phyloP scores from a whole-genome alignment of 495 filamentous ascomycete species.

The Immersiella caudata region DNA sequence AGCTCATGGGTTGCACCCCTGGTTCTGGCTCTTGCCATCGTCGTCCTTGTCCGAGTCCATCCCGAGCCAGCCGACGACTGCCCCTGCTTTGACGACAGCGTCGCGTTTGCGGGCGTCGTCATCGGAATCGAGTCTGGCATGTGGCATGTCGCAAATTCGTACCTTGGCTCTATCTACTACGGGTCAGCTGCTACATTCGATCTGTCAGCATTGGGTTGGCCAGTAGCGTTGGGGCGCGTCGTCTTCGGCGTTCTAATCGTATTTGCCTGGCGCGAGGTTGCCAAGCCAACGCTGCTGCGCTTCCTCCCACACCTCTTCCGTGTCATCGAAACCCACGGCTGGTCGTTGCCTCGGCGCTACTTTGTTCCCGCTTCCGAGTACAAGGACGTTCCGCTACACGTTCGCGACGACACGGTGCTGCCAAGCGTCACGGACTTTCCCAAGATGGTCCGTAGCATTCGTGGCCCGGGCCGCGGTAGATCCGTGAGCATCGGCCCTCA shows the following conservation, averaged over 20 bases:
- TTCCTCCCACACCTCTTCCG: constrained; percentile 85
- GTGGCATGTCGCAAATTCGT: constrained; percentile 73
- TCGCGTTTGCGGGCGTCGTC: constrained; percentile 87
- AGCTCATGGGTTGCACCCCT: constrained; percentile 61
- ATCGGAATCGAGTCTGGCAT: constrained; percentile 77
- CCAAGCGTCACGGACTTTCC: constrained; percentile 84
- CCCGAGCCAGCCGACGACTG: constrained; percentile 97
- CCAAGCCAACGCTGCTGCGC: constrained; percentile 79
- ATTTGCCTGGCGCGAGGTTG: constrained; percentile 84
- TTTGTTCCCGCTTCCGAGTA: constrained; percentile 92
- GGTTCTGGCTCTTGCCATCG: constrained; percentile 62
- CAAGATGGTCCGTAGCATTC: constrained; percentile 72
- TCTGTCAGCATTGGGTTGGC: constrained; percentile 59
- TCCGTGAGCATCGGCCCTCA: constrained; percentile 91
- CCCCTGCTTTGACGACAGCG: constrained; percentile 96
- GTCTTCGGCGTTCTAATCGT: constrained; percentile 78
- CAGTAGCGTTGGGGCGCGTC: constrained; percentile 63
- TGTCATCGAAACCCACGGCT: constrained; percentile 74
- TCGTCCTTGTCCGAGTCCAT: constrained; percentile 82
- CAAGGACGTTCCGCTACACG: constrained; percentile 73
- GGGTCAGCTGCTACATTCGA: constrained; percentile 57
- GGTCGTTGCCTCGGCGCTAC: constrained; percentile 80
- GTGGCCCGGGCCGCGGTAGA: constrained; percentile 74
- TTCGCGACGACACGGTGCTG: constrained; percentile 83
- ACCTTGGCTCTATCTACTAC: constrained; percentile 59